Evolutionary conservation across 2,329 filamentous ascomycete genomes (phyloP).

Genomic region (Aplosporella prunicola): DNA sequence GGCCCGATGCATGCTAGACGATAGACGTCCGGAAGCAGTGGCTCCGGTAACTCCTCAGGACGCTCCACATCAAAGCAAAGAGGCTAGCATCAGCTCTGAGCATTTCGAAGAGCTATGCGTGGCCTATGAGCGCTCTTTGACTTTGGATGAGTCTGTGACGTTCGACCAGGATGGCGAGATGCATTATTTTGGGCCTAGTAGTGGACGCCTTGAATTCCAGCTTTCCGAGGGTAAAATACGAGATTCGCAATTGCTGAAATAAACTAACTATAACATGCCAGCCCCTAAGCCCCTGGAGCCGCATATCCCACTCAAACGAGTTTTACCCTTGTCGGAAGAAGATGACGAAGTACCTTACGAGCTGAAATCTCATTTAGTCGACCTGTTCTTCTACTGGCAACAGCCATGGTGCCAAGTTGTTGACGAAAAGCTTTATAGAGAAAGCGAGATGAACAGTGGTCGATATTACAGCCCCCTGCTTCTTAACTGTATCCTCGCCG

Average conservation of each 20-base stretch:
- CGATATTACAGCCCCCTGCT: conserved; percentile 25
- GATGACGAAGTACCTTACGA: conserved; percentile 12
- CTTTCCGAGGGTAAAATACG: conserved; percentile 7
- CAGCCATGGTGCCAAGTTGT: conserved; percentile 30
- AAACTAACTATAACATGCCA: no score
- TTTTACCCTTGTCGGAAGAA: background rate
- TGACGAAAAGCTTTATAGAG: conserved; percentile 27
- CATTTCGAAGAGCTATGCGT: conserved; percentile 15
- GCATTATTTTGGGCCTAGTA: conserved; percentile 29
- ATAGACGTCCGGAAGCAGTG: no score
- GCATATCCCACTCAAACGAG: background rate
- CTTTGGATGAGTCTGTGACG: conserved; percentile 28
- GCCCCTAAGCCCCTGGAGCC: conserved; percentile 1
- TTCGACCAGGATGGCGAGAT: conserved; percentile 28
- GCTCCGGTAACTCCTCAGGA: no score
- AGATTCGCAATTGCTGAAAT: no score
- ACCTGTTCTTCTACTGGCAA: conserved; percentile 31
- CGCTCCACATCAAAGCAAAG: background rate
- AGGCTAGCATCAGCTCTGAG: conserved; percentile 6
- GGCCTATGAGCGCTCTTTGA: conserved; percentile 24
- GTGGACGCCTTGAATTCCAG: conserved; percentile 27
- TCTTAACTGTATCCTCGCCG: conserved; percentile 26
- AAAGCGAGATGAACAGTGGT: conserved; percentile 19
- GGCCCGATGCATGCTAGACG: conserved; percentile 3
- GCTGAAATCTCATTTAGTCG: conserved; percentile 23